Base-by-base conservation (phyloP, 208 protist genomes). In the Crithidia bombi region DNA sequence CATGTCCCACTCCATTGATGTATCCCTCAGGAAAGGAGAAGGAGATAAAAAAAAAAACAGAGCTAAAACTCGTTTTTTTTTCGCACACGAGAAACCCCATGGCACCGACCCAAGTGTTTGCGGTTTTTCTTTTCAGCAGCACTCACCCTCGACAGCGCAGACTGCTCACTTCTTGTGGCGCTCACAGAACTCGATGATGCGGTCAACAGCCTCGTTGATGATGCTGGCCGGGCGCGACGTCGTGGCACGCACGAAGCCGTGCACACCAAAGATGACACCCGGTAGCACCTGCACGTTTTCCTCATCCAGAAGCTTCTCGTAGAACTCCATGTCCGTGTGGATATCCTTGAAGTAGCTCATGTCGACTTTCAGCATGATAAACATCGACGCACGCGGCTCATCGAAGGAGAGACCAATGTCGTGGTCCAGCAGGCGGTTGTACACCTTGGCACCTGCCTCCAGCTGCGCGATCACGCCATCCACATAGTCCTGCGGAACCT, bases 201-300 rank as follows among this genome's bases (percentile, higher is more conserved):
- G 80, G 25, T 81, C 67, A 43, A 83, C 88, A 14, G 96, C 94
- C 56, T 97, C 93, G 9, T 52, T 56, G 2, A 97, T 65, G 19
- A 97, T 77, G 4, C 73, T 63, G 17, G 59, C 19, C 25, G 93
- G 86, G 25, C 90, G 69, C 33, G 89, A 90, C 23, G 92, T 69
- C 10, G 95, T 94, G 17, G 96, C 82, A 19, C 96, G 78, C 33
- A 98, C 32, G 68, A 85, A 87, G 36, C 87, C 85, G 19, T 49
- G 28, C 36, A 92, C 78, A 23, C 69, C 73, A 77, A 98, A 98
- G 56, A 90, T 86, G 10, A 76, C 69, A 3, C 95, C 95, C 2
- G 93, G 95, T 32, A 98, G 74, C 33, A 98, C 89, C 56, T 96
- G 80, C 49, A 98, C 91, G 56, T 87, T 87, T 66, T 96, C 77